Conservation (phyloP, 306 rosid genomes). For the Rosa rugosa region DNA sequence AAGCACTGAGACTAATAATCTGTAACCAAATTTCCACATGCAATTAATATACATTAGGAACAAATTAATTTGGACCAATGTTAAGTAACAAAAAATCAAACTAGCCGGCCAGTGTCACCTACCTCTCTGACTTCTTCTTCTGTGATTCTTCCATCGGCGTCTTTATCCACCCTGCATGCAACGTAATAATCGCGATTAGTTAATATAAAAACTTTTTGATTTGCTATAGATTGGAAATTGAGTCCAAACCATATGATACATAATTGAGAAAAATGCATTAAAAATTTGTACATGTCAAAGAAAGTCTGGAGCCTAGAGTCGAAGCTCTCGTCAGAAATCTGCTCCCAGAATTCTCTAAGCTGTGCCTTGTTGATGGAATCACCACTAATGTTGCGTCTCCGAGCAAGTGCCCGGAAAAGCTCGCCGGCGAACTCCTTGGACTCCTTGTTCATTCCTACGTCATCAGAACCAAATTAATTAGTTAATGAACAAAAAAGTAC, state of each 20-base stretch:
- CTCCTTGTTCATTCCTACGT: conserved; percentile 58
- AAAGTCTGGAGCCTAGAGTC: conserved; percentile 59
- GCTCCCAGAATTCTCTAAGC: conserved; percentile 54
- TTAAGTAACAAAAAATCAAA: neutral
- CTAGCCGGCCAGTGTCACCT: neutral
- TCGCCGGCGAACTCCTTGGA: conserved; percentile 61
- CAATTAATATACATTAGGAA: neutral
- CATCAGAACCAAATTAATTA: neutral
- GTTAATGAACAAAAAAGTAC: neutral
- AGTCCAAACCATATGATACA: neutral
- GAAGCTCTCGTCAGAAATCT: conserved; percentile 54
- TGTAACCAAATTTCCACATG: neutral
- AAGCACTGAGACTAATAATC: conserved; percentile 62
- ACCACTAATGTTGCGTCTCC: conserved; percentile 35
- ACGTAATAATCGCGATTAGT: neutral
- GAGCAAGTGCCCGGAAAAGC: conserved; percentile 55
- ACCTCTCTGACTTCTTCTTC: conserved; percentile 63
- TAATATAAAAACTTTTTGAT: neutral
- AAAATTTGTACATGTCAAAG: conserved; percentile 51
- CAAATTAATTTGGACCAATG: neutral
- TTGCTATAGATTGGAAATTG: neutral
- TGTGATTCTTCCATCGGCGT: conserved; percentile 60
- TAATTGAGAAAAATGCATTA: neutral
- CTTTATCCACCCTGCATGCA: conserved; percentile 53
- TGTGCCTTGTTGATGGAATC: conserved; percentile 45